Base-by-base conservation (phyloP, 2,329 filamentous ascomycete species). In the Bisporella sp. region DNA sequence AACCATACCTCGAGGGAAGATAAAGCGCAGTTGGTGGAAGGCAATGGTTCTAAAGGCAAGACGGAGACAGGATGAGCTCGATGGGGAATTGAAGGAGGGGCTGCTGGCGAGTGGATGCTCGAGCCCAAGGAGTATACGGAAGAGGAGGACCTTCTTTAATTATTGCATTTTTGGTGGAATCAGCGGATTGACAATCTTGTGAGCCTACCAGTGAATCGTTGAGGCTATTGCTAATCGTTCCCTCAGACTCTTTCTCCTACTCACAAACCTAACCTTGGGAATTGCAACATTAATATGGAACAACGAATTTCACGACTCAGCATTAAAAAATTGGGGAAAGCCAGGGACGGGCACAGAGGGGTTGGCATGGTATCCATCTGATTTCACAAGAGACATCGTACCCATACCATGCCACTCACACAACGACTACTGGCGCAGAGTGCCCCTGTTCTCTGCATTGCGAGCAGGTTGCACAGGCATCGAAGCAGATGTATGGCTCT, bases 401-500 rank as follows among this genome's bases (percentile, higher is more conserved):
- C 79, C 81, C 1, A 73, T 82, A 31, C 69, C 71, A 1, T 84
- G 81, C 54, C 82, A 86, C 63, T 84, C 79, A 1, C 83, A 87
- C 62, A 87, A 87, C 58, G 84, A 88, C 64, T 88, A 87, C 65
- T 84, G 80, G 79, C 76, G 81, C 45, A 70, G 71, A 13, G 70
- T 77, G 0, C 83, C 84, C 0, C 70, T 89, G 4, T 82, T 78
- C 58, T 79, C 79, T 8, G 85, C 84, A 28, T 64, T 84, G 1
- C 64, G 69, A 6, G 74, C 75, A 5, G 79, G 81, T 5, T 85
- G 80, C 57, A 77, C 78, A 5, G 77, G 81, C 7, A 72, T 86
- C 4, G 85, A 89, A 66, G 83, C 82, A 2, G 85, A 89, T 60
- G 77, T 89, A 28, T 89, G 82, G 81, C 69, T 79, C 1, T 75